Base-by-base conservation (phyloP, 257 asterid species). In the Capsicum rhomboideum region DNA sequence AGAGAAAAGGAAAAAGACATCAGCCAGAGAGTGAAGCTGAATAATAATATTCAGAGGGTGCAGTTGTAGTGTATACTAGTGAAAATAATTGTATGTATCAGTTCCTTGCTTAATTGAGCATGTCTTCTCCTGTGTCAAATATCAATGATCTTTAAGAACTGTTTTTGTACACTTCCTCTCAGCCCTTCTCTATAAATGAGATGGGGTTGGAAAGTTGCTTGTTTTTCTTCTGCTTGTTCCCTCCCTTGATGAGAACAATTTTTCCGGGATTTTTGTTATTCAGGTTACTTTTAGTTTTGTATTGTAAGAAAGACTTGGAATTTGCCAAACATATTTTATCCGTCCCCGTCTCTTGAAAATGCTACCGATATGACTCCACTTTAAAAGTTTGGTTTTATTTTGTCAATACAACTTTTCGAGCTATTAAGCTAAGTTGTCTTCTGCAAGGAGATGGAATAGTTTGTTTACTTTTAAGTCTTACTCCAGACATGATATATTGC, bases 11-110 rank as follows among this genome's bases (percentile, higher is more conserved):
- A 75, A 59, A 74, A 52, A 77, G 63, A 28, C 63, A 50, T 77
- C 63, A 49, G 61, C 59, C 59, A 12, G 37, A 74, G 58, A 46
- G 80, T 46, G 80, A 74, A 74, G 80, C 26, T 26, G 82, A 77
- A 50, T 50, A 77, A 16, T 77, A 50, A 77, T 77, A 49, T 50
- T 26, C 20, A 72, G 11, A 74, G 10, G 49, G 80, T 75, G 80
- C 81, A 77, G 81, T 50, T 77, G 63, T 75, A 49, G 23, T 75
- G 81, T 77, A 77, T 77, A 50, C 63, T 77, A 75, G 81, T 75
- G 61, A 75, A 75, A 75, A 4, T 49, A 26, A 77, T 28, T 77
- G 81, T 50, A 77, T 77, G 63, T 50, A 77, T 77, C 10, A 28
- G 63, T 77, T 77, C 46, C 63, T 77, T 77, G 61, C 63, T 50